These are phyloP conservation scores for Ophiostoma fasciatum DNA, from an alignment of 2,329 filamentous ascomycete species.

Conservation along the genomic window DNA sequence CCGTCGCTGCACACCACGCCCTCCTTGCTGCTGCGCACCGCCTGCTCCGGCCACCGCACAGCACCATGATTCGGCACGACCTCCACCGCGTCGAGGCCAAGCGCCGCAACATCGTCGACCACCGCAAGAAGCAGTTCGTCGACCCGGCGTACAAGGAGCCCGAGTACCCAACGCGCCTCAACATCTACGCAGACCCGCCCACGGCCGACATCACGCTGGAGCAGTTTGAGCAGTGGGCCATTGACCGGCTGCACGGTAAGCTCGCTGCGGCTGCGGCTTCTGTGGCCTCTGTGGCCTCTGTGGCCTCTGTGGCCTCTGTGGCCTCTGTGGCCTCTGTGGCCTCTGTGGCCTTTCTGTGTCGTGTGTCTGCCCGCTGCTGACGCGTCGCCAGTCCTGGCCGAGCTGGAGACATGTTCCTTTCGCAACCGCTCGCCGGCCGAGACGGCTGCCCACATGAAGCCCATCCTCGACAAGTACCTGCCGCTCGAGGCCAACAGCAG, in stretches of 20 bases:
- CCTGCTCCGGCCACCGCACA: no score
- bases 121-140: slow-evolving; percentile 79
- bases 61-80: slow-evolving; percentile 35
- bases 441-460: slow-evolving; percentile 69
- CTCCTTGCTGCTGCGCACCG: no score
- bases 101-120: slow-evolving; percentile 58
- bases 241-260: slow-evolving; percentile 70
- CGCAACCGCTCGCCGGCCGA: slow-evolving; percentile 78
- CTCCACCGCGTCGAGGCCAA: slow-evolving; percentile 49
- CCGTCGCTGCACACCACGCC: no score
- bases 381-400: slow-evolving; percentile 50
- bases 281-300: no score
- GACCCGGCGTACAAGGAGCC: slow-evolving; percentile 60
- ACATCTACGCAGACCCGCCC: slow-evolving; percentile 79
- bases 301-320: no score
- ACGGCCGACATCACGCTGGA: slow-evolving; percentile 92
- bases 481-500: slow-evolving; percentile 66
- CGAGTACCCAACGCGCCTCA: slow-evolving; percentile 73
- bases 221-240: slow-evolving; percentile 98
- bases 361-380: no score
- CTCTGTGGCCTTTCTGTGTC: no score
- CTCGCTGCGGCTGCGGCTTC: no score
- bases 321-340: no score
- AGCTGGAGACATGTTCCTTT: slow-evolving; percentile 89
- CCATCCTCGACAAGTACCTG: slow-evolving; percentile 75